Conservation (phyloP, 139 green algal species). For the Asterochloris erici region DNA sequence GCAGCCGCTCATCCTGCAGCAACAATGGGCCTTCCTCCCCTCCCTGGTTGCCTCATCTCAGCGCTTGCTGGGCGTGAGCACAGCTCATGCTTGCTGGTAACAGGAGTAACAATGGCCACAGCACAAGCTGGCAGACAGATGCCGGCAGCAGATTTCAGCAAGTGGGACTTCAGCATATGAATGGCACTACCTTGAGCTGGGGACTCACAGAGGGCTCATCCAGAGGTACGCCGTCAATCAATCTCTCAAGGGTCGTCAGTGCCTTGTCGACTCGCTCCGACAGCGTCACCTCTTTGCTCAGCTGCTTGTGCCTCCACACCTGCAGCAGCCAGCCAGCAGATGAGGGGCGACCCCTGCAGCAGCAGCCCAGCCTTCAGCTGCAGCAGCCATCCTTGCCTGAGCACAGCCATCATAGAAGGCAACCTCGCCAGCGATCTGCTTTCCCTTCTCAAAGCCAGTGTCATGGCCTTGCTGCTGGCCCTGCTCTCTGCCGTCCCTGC, state of each 20-base stretch:
- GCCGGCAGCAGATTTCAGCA: not conserved
- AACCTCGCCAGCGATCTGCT: slow-evolving; percentile 70
- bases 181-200: not conserved
- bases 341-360: too few relatives aligned
- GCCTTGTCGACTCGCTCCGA: slow-evolving; percentile 32
- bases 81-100: not conserved
- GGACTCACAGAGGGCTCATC: slow-evolving; percentile 42
- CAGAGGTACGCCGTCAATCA: slow-evolving; percentile 47
- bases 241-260: slow-evolving; percentile 45
- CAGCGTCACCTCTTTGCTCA: slow-evolving; percentile 14
- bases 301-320: slow-evolving; percentile 38
- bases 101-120: not conserved
- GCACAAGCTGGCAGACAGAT: not conserved
- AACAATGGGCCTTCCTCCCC: not conserved
- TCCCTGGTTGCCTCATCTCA: not conserved
- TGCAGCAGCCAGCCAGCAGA: not conserved
- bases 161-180: not conserved
- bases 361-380: not conserved
- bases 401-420: slow-evolving; percentile 66
- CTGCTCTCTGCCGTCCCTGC: slow-evolving; percentile 58
- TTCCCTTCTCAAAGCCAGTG: slow-evolving; percentile 50
- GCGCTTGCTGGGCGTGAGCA: not conserved
- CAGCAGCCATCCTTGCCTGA: not conserved
- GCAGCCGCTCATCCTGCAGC: slow-evolving; percentile 62
- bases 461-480: slow-evolving; percentile 32